A percentile compares a stretch with the other conserved stretches of the same genome.
Conservation (phyloP, 164 flowering plant species). For the Akebia trifoliata region DNA sequence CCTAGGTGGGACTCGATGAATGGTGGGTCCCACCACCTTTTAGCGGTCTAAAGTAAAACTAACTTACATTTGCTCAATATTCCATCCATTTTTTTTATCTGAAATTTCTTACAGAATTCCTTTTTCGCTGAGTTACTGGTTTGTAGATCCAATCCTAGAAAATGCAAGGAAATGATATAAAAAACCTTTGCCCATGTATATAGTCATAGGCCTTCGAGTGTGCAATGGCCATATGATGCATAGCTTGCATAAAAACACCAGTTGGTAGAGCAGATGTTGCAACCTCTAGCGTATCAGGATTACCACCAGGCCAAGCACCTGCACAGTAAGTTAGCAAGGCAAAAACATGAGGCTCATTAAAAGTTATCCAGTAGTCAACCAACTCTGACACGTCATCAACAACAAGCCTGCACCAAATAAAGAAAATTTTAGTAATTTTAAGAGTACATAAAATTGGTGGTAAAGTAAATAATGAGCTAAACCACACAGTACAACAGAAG, state of each 20-base stretch:
- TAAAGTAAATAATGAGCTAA: neutral
- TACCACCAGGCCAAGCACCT: constrained; percentile 99
- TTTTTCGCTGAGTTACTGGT: neutral
- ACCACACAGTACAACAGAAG: neutral
- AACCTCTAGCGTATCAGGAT: constrained; percentile 89
- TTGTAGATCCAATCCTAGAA: constrained; percentile 1
- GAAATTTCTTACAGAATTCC: neutral
- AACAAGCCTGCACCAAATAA: constrained; percentile 63
- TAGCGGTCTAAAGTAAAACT: neutral
- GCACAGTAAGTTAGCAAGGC: constrained; percentile 92
- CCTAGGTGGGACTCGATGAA: neutral
- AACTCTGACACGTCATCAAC: constrained; percentile 70
- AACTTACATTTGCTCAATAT: neutral
- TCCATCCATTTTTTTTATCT: neutral
- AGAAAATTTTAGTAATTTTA: neutral
- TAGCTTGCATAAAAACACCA: constrained; percentile 81
- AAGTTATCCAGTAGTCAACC: constrained; percentile 93
- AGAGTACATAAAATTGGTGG: neutral
- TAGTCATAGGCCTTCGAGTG: constrained; percentile 84
- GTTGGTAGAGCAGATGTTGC: constrained; percentile 89
- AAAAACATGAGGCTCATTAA: constrained; percentile 97
- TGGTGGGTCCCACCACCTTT: neutral
- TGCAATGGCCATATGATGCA: constrained; percentile 92
- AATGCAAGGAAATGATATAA: neutral
- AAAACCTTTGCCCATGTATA: constrained; percentile 68